These are phyloP conservation scores for Colletotrichum siamense DNA, from an alignment of 2,329 filamentous ascomycete genomes.

Conservation along the genomic window DNA sequence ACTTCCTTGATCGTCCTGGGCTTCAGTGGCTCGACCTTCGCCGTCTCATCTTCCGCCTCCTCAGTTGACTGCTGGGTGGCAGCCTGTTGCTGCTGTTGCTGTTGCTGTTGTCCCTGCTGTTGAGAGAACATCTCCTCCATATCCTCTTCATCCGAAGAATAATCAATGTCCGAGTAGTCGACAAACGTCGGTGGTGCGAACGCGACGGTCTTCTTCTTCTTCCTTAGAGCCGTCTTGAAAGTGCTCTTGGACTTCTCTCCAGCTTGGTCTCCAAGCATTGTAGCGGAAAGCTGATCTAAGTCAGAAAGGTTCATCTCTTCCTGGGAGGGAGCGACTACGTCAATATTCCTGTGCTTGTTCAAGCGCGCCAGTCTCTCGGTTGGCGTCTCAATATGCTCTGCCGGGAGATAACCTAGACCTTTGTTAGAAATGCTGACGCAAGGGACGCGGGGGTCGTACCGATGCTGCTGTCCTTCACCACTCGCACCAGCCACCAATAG, in stretches of 20 bases:
- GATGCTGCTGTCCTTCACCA: slow-evolving; percentile 98
- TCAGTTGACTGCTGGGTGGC: slow-evolving; percentile 32
- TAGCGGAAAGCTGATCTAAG: slow-evolving; percentile 58
- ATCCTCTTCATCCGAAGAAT: slow-evolving; percentile 79
- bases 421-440: slow-evolving; percentile 25
- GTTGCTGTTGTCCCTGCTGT: slow-evolving; percentile 34
- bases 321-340: slow-evolving; percentile 63
- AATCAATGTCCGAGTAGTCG: slow-evolving; percentile 86
- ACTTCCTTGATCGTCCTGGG: slow-evolving; percentile 48
- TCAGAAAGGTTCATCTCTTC: slow-evolving; percentile 28
- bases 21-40: slow-evolving; percentile 62
- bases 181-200: slow-evolving; percentile 87
- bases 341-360: slow-evolving; percentile 98
- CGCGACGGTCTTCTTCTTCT: slow-evolving; percentile 85
- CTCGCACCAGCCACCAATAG: slow-evolving; percentile 98
- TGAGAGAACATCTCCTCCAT: slow-evolving; percentile 50
- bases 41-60: slow-evolving; percentile 53
- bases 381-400: slow-evolving; percentile 97
- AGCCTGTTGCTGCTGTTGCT: slow-evolving; percentile 34
- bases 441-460: slow-evolving; percentile 43
- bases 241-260: slow-evolving; percentile 80
- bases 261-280: slow-evolving; percentile 67
- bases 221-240: slow-evolving; percentile 82
- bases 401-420: slow-evolving; percentile 83
- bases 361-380: slow-evolving; percentile 91